Evolutionary conservation across 73 alveolate species (phyloP).

Genomic region (Paramecium sonneborni): DNA sequence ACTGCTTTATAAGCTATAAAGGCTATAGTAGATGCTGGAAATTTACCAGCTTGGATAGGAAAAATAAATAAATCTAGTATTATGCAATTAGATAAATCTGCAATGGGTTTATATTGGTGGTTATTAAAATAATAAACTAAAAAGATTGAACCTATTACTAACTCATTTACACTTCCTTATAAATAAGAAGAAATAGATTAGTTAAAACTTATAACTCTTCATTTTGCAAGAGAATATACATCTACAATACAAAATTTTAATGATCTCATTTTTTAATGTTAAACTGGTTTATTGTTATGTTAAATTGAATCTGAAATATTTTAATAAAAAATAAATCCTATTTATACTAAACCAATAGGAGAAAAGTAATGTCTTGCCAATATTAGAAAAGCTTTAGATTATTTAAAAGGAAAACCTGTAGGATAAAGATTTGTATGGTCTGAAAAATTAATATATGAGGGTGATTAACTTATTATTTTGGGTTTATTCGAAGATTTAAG

Average conservation of each 20-base stretch:
- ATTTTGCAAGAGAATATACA: constrained; percentile 3
- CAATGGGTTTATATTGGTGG: constrained; percentile 62
- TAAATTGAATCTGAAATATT: not conserved
- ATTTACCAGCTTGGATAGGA: constrained; percentile 46
- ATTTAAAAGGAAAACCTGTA: not conserved
- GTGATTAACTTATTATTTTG: constrained; percentile 9
- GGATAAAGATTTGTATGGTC: constrained; percentile 44
- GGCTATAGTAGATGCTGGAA: constrained; percentile 39
- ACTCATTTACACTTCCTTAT: constrained; percentile 1
- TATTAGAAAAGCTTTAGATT: constrained; percentile 26
- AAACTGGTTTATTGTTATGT: constrained; percentile 29
- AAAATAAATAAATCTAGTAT: not conserved
- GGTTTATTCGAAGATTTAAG: constrained; percentile 53
- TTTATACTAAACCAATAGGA: constrained; percentile 18
- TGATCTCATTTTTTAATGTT: not conserved
- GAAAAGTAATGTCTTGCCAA: constrained; percentile 39
- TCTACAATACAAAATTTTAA: not conserved
- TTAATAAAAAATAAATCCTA: not conserved
- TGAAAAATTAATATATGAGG: constrained; percentile 28
- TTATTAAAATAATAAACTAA: not conserved
- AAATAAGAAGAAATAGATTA: constrained; percentile 47
- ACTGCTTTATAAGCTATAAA: not conserved
- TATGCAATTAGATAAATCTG: constrained; percentile 14
- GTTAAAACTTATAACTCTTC: not conserved
- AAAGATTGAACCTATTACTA: not conserved